Conservation (phyloP, 805 yeast genomes). For the Saccharomyces paradoxus region DNA sequence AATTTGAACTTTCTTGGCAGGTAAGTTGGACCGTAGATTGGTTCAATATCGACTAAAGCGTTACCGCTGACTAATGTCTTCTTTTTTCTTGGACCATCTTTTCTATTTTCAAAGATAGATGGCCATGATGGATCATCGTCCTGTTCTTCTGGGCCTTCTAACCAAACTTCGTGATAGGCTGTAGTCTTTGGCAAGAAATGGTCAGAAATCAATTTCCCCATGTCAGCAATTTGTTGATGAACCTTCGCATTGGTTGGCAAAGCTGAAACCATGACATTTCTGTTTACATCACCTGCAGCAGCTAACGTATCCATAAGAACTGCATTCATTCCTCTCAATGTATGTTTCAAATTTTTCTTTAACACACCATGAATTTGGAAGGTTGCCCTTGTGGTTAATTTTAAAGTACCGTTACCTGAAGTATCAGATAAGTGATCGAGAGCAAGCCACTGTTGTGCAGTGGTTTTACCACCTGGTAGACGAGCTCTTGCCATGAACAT, state of each 20-base stretch:
- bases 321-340: slow-evolving; percentile 88
- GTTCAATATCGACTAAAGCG: slow-evolving; percentile 75
- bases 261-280: slow-evolving; percentile 92
- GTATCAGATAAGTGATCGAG: slow-evolving; percentile 73
- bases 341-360: slow-evolving; percentile 79
- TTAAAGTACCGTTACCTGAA: slow-evolving; percentile 88
- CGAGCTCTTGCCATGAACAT: slow-evolving; percentile 96
- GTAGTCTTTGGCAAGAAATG: slow-evolving; percentile 83
- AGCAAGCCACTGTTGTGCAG: slow-evolving; percentile 82
- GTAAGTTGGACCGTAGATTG: slow-evolving; percentile 77
- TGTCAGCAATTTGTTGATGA: slow-evolving; percentile 62
- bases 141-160: slow-evolving; percentile 70
- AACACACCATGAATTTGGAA: slow-evolving; percentile 93
- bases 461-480: slow-evolving; percentile 85
- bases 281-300: slow-evolving; percentile 97
- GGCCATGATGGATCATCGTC: slow-evolving; percentile 60
- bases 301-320: slow-evolving; percentile 89
- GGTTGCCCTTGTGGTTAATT: slow-evolving; percentile 93
- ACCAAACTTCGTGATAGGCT: slow-evolving; percentile 96
- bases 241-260: slow-evolving; percentile 76
- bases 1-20: slow-evolving; percentile 93
- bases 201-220: slow-evolving; percentile 64
- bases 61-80: slow-evolving; percentile 82
- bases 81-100: slow-evolving; percentile 70
- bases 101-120: slow-evolving; percentile 54